Percentiles rank a stretch among this genome's conserved stretches.
Evolutionary conservation across 2,329 filamentous ascomycete species (phyloP).

Genomic region (Calonectria pteridis): DNA sequence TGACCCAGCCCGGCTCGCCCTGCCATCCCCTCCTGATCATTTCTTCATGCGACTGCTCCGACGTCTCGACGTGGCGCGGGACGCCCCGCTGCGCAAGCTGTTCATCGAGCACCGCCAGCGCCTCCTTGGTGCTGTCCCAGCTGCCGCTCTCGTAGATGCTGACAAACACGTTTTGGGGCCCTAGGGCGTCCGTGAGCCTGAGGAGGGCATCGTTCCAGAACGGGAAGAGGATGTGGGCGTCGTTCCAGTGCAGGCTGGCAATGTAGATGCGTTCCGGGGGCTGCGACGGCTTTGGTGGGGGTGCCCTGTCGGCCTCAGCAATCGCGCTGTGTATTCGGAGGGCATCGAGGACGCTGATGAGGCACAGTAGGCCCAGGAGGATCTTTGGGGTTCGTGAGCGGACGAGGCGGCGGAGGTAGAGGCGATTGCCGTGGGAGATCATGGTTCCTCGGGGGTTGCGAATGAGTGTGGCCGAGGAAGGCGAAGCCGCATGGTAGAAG

Average conservation of each 20-base stretch:
- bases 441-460: constrained; percentile 38
- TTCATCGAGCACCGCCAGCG: constrained; percentile 67
- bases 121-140: constrained; percentile 75
- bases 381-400: constrained; percentile 52
- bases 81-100: constrained; percentile 66
- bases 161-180: constrained; percentile 75
- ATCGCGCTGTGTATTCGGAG: constrained; percentile 53
- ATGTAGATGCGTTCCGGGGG: constrained; percentile 70
- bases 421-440: constrained; percentile 47
- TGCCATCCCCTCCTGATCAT: constrained; percentile 60
- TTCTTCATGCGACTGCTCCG: constrained; percentile 69
- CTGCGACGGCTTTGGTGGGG: constrained; percentile 42
- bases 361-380: constrained; percentile 49
- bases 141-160: constrained; percentile 78
- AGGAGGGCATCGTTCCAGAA: constrained; percentile 74
- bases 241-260: constrained; percentile 77
- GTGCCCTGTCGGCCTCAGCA: constrained; percentile 42
- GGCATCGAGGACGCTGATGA: constrained; percentile 55
- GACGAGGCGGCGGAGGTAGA: constrained; percentile 53
- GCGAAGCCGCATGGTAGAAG: constrained; percentile 40
- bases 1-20: constrained; percentile 71
- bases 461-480: constrained; percentile 30
- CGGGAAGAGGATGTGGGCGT: constrained; percentile 68
- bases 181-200: constrained; percentile 67
- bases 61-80: constrained; percentile 66